Conservation (phyloP, 2,329 filamentous ascomycete genomes). For the Aspergillus brunneoviolaceus region DNA sequence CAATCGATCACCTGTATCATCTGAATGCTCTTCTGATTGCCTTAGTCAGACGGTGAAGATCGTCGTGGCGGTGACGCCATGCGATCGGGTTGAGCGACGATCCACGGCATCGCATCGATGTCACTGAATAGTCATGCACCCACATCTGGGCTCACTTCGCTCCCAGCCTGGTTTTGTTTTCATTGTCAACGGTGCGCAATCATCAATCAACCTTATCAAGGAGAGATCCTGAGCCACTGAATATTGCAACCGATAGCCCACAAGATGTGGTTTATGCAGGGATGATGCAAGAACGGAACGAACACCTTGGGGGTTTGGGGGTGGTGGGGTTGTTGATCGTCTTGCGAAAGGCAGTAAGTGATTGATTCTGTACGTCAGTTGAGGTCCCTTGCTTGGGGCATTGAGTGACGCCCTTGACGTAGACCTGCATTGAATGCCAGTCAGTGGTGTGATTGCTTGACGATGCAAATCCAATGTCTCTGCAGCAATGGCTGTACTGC, state of each 20-base stretch:
- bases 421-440: not conserved
- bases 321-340: not conserved
- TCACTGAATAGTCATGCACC: not conserved
- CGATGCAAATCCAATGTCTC: no score
- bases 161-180: not conserved
- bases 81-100: not conserved
- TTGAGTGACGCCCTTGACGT: not conserved
- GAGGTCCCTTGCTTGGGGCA: not conserved
- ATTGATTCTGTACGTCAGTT: not conserved
- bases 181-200: not conserved
- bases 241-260: not conserved
- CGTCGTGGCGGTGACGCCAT: not conserved
- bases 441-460: no score
- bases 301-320: not conserved
- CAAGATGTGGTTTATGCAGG: not conserved
- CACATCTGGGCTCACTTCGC: not conserved
- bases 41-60: not conserved
- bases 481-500: no score
- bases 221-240: not conserved
- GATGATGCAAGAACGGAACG: not conserved
- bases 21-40: not conserved
- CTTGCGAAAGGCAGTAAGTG: not conserved
- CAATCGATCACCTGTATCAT: not conserved
- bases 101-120: not conserved
- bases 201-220: not conserved